These are phyloP conservation scores for Paraphysoderma sedebokerense DNA, from an alignment of 371 early-diverging fungal genomes.

Conservation along the genomic window DNA sequence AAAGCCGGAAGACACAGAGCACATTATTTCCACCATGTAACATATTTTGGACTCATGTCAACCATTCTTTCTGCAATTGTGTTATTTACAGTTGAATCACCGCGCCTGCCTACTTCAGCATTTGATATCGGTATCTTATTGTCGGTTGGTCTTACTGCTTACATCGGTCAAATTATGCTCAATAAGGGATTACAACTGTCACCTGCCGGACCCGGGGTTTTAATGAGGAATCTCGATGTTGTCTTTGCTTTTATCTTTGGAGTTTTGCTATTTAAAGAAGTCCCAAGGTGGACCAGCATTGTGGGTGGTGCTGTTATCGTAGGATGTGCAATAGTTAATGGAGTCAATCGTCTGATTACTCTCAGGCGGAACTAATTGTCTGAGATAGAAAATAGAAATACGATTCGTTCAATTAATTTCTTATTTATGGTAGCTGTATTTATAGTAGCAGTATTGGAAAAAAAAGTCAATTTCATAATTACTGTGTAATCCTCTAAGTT, in stretches of 20 bases:
- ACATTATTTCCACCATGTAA: constrained; percentile 55
- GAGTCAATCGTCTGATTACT: no score
- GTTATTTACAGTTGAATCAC: constrained; percentile 4
- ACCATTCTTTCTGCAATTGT: constrained; percentile 13
- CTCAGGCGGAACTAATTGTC: no score
- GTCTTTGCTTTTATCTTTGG: constrained; percentile 63
- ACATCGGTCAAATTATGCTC: constrained; percentile 52
- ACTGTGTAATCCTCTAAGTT: no score
- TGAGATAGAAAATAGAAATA: no score
- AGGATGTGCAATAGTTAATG: no score
- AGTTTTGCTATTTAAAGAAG: constrained; percentile 41
- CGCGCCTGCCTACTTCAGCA: constrained; percentile 10
- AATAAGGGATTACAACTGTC: constrained; percentile 58
- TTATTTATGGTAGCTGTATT: no score
- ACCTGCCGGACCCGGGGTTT: constrained; percentile 51
- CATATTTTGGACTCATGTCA: constrained; percentile 48
- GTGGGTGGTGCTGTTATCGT: constrained; percentile 49
- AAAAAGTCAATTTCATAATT: no score
- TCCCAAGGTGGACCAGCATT: constrained; percentile 30
- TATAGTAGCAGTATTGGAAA: no score
- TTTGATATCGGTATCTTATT: constrained; percentile 17
- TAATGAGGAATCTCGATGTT: constrained; percentile 68
- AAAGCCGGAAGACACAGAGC: constrained; percentile 38
- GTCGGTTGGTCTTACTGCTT: constrained; percentile 39
- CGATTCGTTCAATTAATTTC: no score